phyloP scores from a whole-genome alignment of 2,329 filamentous ascomycete genomes.

The Ceratocystis cubensis region DNA sequence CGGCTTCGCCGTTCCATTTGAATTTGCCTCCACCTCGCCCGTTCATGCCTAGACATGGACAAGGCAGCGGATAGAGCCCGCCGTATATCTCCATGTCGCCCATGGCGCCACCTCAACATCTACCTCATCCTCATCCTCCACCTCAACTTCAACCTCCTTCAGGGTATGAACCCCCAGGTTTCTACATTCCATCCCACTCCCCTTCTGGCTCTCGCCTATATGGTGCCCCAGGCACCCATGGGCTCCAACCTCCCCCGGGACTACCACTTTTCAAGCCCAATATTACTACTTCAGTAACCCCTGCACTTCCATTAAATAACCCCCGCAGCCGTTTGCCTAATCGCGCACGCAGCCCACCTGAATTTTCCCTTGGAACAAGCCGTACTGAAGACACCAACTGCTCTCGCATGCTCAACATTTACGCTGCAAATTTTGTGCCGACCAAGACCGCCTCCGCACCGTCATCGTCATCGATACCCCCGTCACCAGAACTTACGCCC shows the following conservation, averaged over 20 bases:
- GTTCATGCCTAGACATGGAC: slow-evolving; percentile 3
- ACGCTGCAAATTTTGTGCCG: slow-evolving; percentile 8
- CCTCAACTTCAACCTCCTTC: background rate
- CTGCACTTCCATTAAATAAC: background rate
- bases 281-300: background rate
- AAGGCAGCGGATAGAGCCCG: slow-evolving; percentile 11
- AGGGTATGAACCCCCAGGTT: background rate
- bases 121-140: background rate
- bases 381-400: background rate
- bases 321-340: background rate
- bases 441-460: background rate
- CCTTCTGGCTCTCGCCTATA: background rate
- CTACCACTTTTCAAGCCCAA: background rate
- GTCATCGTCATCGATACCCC: background rate
- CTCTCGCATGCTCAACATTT: background rate
- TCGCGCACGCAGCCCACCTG: background rate
- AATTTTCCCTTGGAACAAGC: background rate
- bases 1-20: background rate
- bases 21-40: slow-evolving; percentile 2
- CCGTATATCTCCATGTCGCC: slow-evolving; percentile 4
- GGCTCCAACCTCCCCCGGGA: background rate
- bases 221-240: background rate
- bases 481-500: slow-evolving; percentile 1
- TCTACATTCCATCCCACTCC: background rate
- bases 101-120: background rate